Evolutionary conservation across 495 filamentous ascomycete species (phyloP).

Genomic region (Aspergillus incahuasiensis): DNA sequence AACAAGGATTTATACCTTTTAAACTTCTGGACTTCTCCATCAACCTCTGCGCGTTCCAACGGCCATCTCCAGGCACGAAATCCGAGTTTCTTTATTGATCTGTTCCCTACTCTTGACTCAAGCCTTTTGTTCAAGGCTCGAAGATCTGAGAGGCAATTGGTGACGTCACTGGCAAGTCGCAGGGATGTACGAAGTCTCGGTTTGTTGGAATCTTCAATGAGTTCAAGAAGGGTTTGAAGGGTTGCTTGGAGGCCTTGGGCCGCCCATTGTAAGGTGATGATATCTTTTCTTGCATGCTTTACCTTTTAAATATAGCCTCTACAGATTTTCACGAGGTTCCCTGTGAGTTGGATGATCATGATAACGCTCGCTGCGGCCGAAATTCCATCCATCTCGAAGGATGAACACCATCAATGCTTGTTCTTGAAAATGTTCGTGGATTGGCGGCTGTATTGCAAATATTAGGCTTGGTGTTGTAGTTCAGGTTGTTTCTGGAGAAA

Average conservation of each 20-base stretch:
- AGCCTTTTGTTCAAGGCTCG: slow-evolving; percentile 23
- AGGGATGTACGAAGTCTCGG: no score
- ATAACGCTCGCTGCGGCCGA: background rate
- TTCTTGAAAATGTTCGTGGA: background rate
- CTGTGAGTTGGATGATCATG: slow-evolving; percentile 23
- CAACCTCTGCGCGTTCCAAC: slow-evolving; percentile 24
- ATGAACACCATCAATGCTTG: background rate
- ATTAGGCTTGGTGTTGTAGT: background rate
- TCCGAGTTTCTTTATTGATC: slow-evolving; percentile 25
- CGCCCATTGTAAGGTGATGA: slow-evolving; percentile 19
- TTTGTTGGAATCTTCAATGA: no score
- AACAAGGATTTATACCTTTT: slow-evolving; percentile 31
- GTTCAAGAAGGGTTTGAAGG: slow-evolving; percentile 24
- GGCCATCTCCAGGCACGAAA: slow-evolving; percentile 25
- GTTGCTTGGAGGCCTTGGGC: slow-evolving; percentile 17
- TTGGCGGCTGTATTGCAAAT: background rate
- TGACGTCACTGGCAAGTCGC: slow-evolving; percentile 18
- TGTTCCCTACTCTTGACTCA: slow-evolving; percentile 18
- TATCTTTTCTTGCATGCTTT: slow-evolving; percentile 25
- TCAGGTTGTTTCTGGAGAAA: background rate
- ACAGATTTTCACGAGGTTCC: slow-evolving; percentile 25
- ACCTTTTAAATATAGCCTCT: slow-evolving; percentile 27
- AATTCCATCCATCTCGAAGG: background rate
- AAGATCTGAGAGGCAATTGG: slow-evolving; percentile 23
- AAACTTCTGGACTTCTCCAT: slow-evolving; percentile 19